A percentile compares a stretch with the other conserved stretches of the same genome.
These are phyloP conservation scores for Tylopilus intermedius DNA, from an alignment of 768 basidiomycete species.

Conservation along the genomic window DNA sequence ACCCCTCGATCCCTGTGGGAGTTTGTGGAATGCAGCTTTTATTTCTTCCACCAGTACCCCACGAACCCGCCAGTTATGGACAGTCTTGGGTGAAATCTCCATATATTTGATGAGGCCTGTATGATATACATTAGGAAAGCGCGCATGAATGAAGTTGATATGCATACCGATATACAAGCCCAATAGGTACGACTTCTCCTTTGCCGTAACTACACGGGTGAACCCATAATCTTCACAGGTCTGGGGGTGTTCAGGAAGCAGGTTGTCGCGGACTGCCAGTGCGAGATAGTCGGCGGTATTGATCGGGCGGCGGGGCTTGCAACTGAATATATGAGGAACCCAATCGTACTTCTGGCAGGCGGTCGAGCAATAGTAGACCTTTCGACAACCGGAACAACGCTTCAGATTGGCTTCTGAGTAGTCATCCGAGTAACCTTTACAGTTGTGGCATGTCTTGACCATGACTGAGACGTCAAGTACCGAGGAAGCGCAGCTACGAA, in stretches of 20 bases:
- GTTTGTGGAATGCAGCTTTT: background rate
- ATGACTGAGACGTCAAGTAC: background rate
- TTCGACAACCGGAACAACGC: constrained; percentile 2
- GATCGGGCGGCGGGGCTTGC: constrained; percentile 4
- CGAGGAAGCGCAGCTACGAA: background rate
- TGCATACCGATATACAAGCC: constrained; percentile 3
- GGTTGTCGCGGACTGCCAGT: background rate
- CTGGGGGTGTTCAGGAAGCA: background rate
- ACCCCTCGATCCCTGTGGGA: background rate
- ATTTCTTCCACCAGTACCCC: constrained; percentile 3
- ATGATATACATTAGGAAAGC: background rate
- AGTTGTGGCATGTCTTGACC: background rate
- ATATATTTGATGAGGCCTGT: background rate
- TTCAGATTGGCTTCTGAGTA: background rate
- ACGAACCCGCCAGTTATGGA: constrained; percentile 2
- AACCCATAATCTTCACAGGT: constrained; percentile 4
- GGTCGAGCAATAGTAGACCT: constrained; percentile 2
- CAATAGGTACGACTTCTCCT: background rate
- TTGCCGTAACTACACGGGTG: background rate
- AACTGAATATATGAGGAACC: constrained; percentile 4
- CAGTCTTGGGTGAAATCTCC: background rate
- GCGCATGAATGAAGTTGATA: background rate
- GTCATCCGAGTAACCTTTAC: background rate
- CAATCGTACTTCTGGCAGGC: background rate
- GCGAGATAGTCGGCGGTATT: constrained; percentile 3